Conservation (phyloP, 306 rosid genomes). For the Malus fusca region DNA sequence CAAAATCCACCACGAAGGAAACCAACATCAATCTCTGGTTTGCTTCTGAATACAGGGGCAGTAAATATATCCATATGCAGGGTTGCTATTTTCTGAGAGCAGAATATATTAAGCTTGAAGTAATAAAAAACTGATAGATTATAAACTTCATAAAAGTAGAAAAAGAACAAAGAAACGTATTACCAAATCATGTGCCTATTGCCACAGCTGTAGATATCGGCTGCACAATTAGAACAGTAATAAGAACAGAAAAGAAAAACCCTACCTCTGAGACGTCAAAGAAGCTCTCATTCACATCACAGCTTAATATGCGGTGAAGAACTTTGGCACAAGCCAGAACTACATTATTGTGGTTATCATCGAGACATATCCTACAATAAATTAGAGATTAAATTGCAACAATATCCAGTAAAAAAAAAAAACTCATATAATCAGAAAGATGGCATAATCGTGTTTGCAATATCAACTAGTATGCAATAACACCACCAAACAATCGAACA, state of each 20-base stretch:
- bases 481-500: neutral
- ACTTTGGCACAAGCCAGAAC: slow-evolving; percentile 71
- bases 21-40: slow-evolving; percentile 70
- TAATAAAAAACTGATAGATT: slow-evolving; percentile 2
- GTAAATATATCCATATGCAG: slow-evolving; percentile 54
- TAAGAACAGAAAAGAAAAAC: neutral
- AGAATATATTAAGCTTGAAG: slow-evolving; percentile 14
- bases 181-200: too few relatives aligned
- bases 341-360: slow-evolving; percentile 84
- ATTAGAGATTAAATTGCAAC: slow-evolving; percentile 3
- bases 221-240: neutral
- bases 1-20: slow-evolving; percentile 89
- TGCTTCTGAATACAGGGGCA: slow-evolving; percentile 87
- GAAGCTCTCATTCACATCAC: slow-evolving; percentile 72
- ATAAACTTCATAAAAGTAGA: neutral
- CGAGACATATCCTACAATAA: slow-evolving; percentile 66
- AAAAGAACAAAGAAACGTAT: neutral
- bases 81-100: slow-evolving; percentile 49
- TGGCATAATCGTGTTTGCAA: neutral
- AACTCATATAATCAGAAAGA: neutral
- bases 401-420: slow-evolving; percentile 3
- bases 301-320: slow-evolving; percentile 58
- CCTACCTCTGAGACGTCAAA: slow-evolving; percentile 63
- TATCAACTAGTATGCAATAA: neutral
- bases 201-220: too few relatives aligned